These are phyloP conservation scores for Debaryomyces nepalensis DNA, from an alignment of 1,139 yeast species.

Conservation along the genomic window DNA sequence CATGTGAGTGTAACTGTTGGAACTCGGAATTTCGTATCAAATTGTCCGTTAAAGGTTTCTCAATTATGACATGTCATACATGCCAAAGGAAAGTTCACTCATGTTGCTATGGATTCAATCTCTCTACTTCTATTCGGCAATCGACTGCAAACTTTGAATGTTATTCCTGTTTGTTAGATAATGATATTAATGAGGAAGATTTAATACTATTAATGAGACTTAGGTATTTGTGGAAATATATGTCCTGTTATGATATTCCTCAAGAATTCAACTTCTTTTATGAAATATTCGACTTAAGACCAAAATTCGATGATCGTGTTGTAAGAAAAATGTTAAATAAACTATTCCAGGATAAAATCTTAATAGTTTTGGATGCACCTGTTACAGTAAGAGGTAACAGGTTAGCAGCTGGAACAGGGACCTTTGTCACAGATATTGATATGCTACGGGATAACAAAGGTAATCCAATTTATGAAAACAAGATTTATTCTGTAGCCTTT, in stretches of 20 bases:
- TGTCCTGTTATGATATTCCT: conserved; percentile 21
- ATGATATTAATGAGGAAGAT: conserved; percentile 13
- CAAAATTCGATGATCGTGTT: conserved; percentile 8
- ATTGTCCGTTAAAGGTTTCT: conserved; percentile 9
- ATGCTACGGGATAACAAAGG: conserved; percentile 18
- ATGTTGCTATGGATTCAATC: conserved; percentile 22
- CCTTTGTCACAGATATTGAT: conserved; percentile 15
- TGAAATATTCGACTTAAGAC: conserved; percentile 14
- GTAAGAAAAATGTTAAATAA: conserved; percentile 20
- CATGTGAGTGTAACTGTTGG: conserved; percentile 11
- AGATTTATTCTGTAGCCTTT: conserved; percentile 20
- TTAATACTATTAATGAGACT: conserved; percentile 21
- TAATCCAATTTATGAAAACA: conserved; percentile 12
- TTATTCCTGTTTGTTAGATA: conserved; percentile 21
- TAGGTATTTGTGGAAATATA: conserved; percentile 24
- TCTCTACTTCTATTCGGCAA: conserved; percentile 5
- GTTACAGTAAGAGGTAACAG: conserved; percentile 13
- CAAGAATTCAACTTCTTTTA: conserved; percentile 15
- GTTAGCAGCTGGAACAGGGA: conserved; percentile 20
- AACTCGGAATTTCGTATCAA: conserved; percentile 3
- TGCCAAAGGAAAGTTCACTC: conserved; percentile 22
- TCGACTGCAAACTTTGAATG: conserved; percentile 16
- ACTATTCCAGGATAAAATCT: conserved; percentile 22
- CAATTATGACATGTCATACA: conserved; percentile 15
- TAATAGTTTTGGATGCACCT: conserved; percentile 17